A percentile compares a stretch with the other conserved stretches of the same genome.
Conservation (phyloP, 352 stramenopile species). For the Globisporangium barbulae region DNA sequence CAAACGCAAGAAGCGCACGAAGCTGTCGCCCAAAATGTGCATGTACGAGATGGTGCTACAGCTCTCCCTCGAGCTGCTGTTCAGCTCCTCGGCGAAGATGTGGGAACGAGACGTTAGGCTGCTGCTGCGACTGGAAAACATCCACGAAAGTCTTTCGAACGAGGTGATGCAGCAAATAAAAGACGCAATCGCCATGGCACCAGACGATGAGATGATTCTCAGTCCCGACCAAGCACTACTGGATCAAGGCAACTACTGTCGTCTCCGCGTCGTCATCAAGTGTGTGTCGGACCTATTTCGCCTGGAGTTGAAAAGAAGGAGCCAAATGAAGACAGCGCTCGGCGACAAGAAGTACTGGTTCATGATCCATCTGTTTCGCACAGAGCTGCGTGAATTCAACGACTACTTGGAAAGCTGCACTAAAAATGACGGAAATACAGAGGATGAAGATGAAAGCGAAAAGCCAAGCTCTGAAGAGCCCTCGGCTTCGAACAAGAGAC, state of each 20-base stretch:
- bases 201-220: slow-evolving; percentile 7
- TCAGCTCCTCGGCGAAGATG: slow-evolving; percentile 22
- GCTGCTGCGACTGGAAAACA: slow-evolving; percentile 43
- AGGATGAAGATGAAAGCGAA: slow-evolving; percentile 9
- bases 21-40: slow-evolving; percentile 23
- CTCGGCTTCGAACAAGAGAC: neutral
- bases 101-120: slow-evolving; percentile 53
- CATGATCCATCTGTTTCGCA: slow-evolving; percentile 40
- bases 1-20: slow-evolving; percentile 15
- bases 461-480: neutral
- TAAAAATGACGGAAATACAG: neutral
- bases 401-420: slow-evolving; percentile 17
- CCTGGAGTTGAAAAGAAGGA: slow-evolving; percentile 45
- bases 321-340: slow-evolving; percentile 22
- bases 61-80: slow-evolving; percentile 37
- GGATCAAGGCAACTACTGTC: slow-evolving; percentile 20
- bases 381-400: slow-evolving; percentile 44
- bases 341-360: slow-evolving; percentile 53
- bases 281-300: slow-evolving; percentile 48
- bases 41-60: slow-evolving; percentile 43
- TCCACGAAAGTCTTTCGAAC: slow-evolving; percentile 39
- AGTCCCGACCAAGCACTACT: slow-evolving; percentile 2
- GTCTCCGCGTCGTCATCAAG: slow-evolving; percentile 28
- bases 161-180: slow-evolving; percentile 26
- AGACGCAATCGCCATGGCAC: slow-evolving; percentile 4